Conservation (phyloP, 208 protist genomes). For the Porcisia deanei region DNA sequence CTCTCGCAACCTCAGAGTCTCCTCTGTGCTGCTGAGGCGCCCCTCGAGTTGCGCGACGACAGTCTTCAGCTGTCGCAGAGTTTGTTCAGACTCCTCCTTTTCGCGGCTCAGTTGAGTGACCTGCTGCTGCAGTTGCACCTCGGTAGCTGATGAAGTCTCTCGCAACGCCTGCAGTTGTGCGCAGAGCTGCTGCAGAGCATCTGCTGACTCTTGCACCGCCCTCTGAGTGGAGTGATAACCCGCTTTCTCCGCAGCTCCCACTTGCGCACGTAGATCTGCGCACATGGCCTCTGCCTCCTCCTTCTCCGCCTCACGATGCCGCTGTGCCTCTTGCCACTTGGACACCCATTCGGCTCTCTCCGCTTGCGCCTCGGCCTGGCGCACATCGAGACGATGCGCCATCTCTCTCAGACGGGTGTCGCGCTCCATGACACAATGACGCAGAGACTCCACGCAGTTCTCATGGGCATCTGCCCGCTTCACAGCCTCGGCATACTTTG, state of each 20-base stretch:
- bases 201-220: background rate
- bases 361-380: slow-evolving; percentile 26
- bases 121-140: slow-evolving; percentile 23
- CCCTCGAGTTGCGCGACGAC: slow-evolving; percentile 18
- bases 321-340: slow-evolving; percentile 29
- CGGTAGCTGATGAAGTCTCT: background rate
- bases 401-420: slow-evolving; percentile 10
- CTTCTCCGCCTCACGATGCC: slow-evolving; percentile 24
- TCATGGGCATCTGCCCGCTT: background rate
- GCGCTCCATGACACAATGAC: slow-evolving; percentile 4
- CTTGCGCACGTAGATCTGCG: slow-evolving; percentile 2
- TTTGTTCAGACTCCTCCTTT: slow-evolving; percentile 10
- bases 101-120: slow-evolving; percentile 12
- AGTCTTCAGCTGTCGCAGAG: slow-evolving; percentile 7
- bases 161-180: slow-evolving; percentile 23
- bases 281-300: slow-evolving; percentile 4
- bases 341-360: slow-evolving; percentile 30
- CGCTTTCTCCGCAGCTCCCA: slow-evolving; percentile 15
- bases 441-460: slow-evolving; percentile 6
- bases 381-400: slow-evolving; percentile 17
- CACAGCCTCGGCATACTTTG: background rate
- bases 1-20: slow-evolving; percentile 12
- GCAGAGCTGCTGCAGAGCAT: slow-evolving; percentile 19
- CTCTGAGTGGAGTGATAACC: background rate
- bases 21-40: slow-evolving; percentile 10